A percentile compares a stretch with the other conserved stretches of the same genome.
Evolutionary conservation across 202 grass and related monocot species (phyloP).

Genomic region (Thinopyrum obtusiflorum): DNA sequence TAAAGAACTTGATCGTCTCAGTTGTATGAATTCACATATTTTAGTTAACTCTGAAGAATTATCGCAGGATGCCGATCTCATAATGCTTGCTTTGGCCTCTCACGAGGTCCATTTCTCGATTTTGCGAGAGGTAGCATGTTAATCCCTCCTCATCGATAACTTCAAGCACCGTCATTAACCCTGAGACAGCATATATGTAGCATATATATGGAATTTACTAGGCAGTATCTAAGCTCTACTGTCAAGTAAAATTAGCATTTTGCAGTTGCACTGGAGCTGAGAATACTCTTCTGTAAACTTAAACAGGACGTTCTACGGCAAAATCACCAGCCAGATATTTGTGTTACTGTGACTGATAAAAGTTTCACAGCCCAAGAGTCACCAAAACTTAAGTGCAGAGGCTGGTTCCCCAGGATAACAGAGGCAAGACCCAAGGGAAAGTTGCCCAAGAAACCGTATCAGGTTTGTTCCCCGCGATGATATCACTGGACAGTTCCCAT

Average conservation of each 20-base stretch:
- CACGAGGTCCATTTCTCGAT: slow-evolving; percentile 74
- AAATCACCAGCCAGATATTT: neutral
- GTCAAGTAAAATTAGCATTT: neutral
- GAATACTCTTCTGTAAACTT: slow-evolving; percentile 1
- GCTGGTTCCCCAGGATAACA: slow-evolving; percentile 26
- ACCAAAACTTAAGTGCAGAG: slow-evolving; percentile 24
- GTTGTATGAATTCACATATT: neutral
- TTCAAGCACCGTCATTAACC: neutral
- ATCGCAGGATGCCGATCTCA: slow-evolving; percentile 62
- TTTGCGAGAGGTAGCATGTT: slow-evolving; percentile 48
- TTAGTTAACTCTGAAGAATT: neutral
- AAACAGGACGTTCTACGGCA: neutral
- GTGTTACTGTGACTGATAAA: neutral
- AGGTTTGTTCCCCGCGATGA: slow-evolving; percentile 30
- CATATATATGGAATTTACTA: neutral
- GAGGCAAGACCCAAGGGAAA: neutral
- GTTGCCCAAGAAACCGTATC: slow-evolving; percentile 29
- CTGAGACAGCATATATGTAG: neutral
- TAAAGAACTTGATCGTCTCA: neutral
- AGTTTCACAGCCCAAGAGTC: slow-evolving; percentile 26
- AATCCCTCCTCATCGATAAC: neutral
- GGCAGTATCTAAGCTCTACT: neutral
- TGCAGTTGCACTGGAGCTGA: neutral
- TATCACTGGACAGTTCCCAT: neutral
- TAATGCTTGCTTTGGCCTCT: slow-evolving; percentile 65